A percentile compares a stretch with the other conserved stretches of the same genome.
phyloP scores from a whole-genome alignment of 331 rosid genomes.

The Malus hybrid region DNA sequence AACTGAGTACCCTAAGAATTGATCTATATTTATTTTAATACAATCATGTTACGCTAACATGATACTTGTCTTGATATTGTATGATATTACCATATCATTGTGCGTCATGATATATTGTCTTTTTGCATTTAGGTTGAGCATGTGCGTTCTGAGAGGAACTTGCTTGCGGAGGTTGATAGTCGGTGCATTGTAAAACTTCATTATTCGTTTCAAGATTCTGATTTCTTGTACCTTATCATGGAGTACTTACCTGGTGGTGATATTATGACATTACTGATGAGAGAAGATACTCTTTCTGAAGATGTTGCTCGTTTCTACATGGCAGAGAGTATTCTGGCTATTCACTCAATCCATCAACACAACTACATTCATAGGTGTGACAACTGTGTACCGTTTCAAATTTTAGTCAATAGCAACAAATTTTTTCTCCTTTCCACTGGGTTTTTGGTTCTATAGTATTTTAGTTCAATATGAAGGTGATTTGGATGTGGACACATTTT shows the following conservation, averaged over 20 bases:
- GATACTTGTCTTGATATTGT: background rate
- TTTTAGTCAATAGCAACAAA: background rate
- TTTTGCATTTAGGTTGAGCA: constrained; percentile 73
- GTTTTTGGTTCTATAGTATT: background rate
- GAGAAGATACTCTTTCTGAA: constrained; percentile 93
- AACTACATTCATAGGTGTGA: constrained; percentile 87
- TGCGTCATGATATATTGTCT: background rate
- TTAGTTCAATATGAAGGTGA: background rate
- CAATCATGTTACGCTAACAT: background rate
- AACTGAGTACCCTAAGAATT: background rate
- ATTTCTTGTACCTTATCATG: constrained; percentile 94
- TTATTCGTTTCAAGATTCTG: constrained; percentile 96
- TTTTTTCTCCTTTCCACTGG: background rate
- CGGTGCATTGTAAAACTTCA: constrained; percentile 90
- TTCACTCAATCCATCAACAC: constrained; percentile 93
- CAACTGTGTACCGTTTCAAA: constrained; percentile 9
- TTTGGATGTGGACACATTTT: background rate
- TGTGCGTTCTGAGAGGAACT: constrained; percentile 98
- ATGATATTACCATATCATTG: background rate
- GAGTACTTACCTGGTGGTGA: constrained; percentile 99
- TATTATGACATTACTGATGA: constrained; percentile 96
- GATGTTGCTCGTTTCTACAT: constrained; percentile 94
- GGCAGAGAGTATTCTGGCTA: constrained; percentile 93
- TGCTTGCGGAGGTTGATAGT: constrained; percentile 99
- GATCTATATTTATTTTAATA: too few relatives aligned